Conservation (phyloP, 148 eudicot genomes). For the Chenopodium quinoa region DNA sequence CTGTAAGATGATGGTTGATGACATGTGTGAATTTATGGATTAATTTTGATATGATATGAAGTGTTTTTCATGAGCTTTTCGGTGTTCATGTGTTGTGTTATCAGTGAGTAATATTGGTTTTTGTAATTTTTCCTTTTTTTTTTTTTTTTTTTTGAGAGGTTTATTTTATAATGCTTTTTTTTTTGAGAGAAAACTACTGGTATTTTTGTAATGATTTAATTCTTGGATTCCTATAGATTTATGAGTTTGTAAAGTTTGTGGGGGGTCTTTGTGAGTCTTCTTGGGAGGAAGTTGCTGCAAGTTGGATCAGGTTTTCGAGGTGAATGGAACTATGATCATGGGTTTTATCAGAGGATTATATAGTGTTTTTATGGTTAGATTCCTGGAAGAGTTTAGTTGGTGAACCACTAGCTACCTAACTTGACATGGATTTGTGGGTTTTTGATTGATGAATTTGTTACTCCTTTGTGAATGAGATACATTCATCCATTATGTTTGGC, state of each 20-base stretch:
- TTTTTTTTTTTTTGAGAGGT: not conserved
- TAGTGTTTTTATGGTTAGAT: conserved; percentile 5
- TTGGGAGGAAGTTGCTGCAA: not conserved
- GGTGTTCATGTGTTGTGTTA: not conserved
- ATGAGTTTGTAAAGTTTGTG: not conserved
- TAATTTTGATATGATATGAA: not conserved
- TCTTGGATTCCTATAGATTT: not conserved
- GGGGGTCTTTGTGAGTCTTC: not conserved
- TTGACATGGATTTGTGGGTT: not conserved
- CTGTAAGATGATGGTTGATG: not conserved
- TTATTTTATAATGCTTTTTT: too few species aligned
- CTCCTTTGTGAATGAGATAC: not conserved
- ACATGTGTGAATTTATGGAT: not conserved
- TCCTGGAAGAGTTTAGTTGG: conserved; percentile 3
- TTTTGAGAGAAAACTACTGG: too few species aligned
- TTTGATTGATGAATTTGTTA: not conserved
- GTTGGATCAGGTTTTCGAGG: not conserved
- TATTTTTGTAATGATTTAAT: too few species aligned
- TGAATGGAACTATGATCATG: not conserved
- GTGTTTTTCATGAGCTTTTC: not conserved
- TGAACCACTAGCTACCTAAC: conserved; percentile 20
- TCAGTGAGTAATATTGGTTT: not conserved
- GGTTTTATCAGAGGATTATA: not conserved
- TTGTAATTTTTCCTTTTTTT: not conserved
- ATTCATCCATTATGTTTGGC: not conserved